Base-by-base conservation (phyloP, 371 early-diverging fungal species). In the Apophysomyces elegans region DNA sequence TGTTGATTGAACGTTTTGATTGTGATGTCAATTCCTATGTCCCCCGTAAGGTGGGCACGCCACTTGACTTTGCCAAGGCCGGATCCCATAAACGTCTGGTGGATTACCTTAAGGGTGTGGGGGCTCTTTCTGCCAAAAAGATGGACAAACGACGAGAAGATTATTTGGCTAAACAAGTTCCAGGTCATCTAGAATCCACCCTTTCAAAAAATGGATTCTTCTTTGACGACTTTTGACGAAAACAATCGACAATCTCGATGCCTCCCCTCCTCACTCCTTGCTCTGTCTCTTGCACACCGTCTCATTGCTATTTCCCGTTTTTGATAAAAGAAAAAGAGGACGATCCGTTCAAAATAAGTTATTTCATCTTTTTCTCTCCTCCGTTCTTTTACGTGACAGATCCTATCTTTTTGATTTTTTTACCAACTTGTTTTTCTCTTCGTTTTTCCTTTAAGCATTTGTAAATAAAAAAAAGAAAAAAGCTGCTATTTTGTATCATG, bases 111-210 rank as follows among this genome's bases (percentile, higher is more conserved):
- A 82, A 82, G 39, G 76, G 74, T 16, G 62, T 76, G 7, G 82
- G 82, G 12, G 82, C 75, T 1, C 47, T 76, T 9, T 71, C 78
- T 12, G 65, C 75, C 4, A 79, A 79, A 58, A 82, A 82, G 63
- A 67, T 79, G 69, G 82, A 82, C 43, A 77, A 76, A 47, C 77
- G 69, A 11, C 67, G 72, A 56, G 79, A 82, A 61, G 82, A 79
- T 62, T 76, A 79, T 57, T 32, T 66, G 39, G 62, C 69, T 8
- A 66, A 64, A 39, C 65, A 67, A 56, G 70, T 69, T 13, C 73
- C 79, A 9, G 63, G 38, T 35, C 76, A 79, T 58, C 62, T 82
- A 39, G 78, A 79, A 61, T 73, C 70, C 45, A 74, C 73, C 8
- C 64, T 82, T 50, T 65, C 75, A 3, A 71, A 66, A 57, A 79